phyloP scores from a whole-genome alignment of 2,329 filamentous ascomycete genomes.

The Aspergillus sp. region DNA sequence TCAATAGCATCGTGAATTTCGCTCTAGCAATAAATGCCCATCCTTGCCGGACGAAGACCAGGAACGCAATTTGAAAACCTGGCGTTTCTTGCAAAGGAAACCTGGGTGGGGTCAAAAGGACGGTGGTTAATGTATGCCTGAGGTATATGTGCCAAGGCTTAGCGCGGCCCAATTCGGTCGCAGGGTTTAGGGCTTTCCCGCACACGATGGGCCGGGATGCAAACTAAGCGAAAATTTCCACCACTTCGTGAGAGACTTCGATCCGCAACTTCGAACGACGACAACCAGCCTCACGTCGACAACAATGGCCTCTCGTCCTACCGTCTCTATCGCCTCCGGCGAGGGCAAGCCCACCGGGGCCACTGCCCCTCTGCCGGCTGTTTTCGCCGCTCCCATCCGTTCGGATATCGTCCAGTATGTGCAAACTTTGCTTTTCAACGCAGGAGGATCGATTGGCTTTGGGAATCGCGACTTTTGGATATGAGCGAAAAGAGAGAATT shows the following conservation, averaged over 20 bases:
- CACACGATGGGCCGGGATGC: slow-evolving; percentile 22
- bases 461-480: background rate
- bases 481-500: slow-evolving; percentile 12
- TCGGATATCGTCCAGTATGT: slow-evolving; percentile 97
- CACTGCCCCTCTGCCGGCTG: slow-evolving; percentile 89
- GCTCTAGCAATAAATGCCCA: too few relatives aligned
- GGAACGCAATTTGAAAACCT: too few relatives aligned
- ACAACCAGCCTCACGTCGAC: slow-evolving; percentile 40
- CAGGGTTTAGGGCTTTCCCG: slow-evolving; percentile 40
- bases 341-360: slow-evolving; percentile 89
- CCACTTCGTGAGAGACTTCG: slow-evolving; percentile 30
- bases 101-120: too few relatives aligned
- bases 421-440: slow-evolving; percentile 5
- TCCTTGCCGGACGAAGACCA: too few relatives aligned
- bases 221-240: slow-evolving; percentile 48
- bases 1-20: too few relatives aligned
- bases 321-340: slow-evolving; percentile 94
- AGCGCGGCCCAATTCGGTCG: slow-evolving; percentile 14
- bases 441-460: slow-evolving; percentile 12
- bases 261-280: slow-evolving; percentile 40
- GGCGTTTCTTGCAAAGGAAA: too few relatives aligned
- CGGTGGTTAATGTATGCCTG: background rate
- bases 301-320: slow-evolving; percentile 93
- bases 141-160: background rate
- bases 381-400: slow-evolving; percentile 97